Base-by-base conservation (phyloP, 371 early-diverging fungal species). In the Lichtheimia hyalospora region DNA sequence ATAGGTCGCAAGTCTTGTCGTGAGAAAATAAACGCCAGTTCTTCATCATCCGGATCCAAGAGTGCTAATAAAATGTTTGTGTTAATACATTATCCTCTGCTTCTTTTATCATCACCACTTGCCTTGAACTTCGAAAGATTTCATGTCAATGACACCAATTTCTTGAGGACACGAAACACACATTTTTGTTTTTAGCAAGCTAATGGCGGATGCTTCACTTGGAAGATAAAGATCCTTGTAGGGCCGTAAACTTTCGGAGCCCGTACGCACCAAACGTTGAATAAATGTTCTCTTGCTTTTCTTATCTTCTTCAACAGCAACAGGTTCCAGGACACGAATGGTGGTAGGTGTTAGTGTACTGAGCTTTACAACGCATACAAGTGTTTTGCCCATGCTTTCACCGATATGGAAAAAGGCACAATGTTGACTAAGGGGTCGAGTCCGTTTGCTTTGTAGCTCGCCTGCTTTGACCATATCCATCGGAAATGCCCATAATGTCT, bases 131-230 rank as follows among this genome's bases (percentile, higher is more conserved):
- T 72, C 77, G 55, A 93, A 79, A 6, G 89, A 84, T 43, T 89
- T 88, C 69, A 94, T 74, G 64, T 96, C 94, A 5, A 97, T 91
- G 18, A 97, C 80, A 64, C 96, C 97, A 67, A 97, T 96, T 13
- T 96, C 97, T 64, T 89, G 89, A 20, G 87, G 81, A 63, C 95
- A 95, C 5, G 96, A 94, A 10, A 97, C 92, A 65, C 93, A 94
- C 62, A 97, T 84, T 44, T 89, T 92, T 13, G 90, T 87, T 39
- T 87, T 87, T 56, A 96, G 67, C 48, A 92, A 88, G 67, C 89
- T 90, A 53, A 97, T 81, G 4, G 90, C 89, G n/a, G 84, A 85
- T 3, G 92, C 85, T 75, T 94, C 96, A 24, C 92, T 84, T 5
- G 96, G 95, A 51, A 96, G 85, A 69, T 96, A 97, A 58, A 94